Evolutionary conservation across 225 moss, liverwort and hornwort species (phyloP).

Genomic region (Physcomitrellopsis africana): DNA sequence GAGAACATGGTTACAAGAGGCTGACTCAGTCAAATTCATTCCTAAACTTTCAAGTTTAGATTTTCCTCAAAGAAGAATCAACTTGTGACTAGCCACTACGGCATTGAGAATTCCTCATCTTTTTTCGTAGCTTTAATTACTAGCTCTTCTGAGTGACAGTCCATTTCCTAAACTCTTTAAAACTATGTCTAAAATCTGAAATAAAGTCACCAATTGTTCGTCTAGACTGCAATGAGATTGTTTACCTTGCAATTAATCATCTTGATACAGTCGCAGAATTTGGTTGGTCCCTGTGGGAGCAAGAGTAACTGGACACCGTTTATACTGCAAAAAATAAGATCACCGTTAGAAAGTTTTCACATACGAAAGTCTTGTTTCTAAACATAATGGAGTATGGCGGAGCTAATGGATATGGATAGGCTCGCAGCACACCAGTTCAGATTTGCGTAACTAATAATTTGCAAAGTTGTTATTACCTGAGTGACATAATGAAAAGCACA

Average conservation of each 20-base stretch:
- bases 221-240: conserved; percentile 2
- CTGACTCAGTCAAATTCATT: neutral
- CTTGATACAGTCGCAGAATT: conserved; percentile 88
- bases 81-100: neutral
- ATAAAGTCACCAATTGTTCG: neutral
- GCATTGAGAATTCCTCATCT: neutral
- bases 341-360: neutral
- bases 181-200: conserved; percentile 18
- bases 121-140: neutral
- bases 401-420: neutral
- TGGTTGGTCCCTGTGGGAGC: conserved; percentile 71
- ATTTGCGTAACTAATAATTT: neutral
- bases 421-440: conserved; percentile 3
- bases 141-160: neutral
- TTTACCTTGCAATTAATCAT: conserved; percentile 49
- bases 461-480: conserved; percentile 55
- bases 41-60: neutral
- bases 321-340: conserved; percentile 69
- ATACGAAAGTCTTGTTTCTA: neutral
- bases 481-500: conserved; percentile 92
- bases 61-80: neutral
- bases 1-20: conserved; percentile 1
- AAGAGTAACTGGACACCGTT: conserved; percentile 90
- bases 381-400: neutral
- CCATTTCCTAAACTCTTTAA: conserved; percentile 8